These are phyloP conservation scores for Talaromyces verruculosus DNA, from an alignment of 2,329 filamentous ascomycete species.

Conservation along the genomic window DNA sequence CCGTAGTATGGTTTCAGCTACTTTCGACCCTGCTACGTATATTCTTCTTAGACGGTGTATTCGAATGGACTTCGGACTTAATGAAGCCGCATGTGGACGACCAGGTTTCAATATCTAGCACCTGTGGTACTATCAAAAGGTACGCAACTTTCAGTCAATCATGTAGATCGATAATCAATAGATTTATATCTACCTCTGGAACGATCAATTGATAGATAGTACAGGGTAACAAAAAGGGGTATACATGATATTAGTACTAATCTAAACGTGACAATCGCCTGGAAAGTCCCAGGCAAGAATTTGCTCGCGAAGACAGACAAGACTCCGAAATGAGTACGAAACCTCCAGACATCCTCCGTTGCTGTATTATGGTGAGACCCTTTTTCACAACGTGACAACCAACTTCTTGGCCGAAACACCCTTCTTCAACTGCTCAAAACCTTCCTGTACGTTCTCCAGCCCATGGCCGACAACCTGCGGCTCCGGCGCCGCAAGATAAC, in stretches of 20 bases:
- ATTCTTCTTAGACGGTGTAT: not conserved
- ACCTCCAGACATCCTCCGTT: not conserved
- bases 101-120: not conserved
- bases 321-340: not conserved
- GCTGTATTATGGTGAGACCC: not conserved
- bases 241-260: conserved; percentile 14
- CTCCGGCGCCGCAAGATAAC: conserved; percentile 43
- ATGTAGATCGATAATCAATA: not conserved
- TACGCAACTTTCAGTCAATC: not conserved
- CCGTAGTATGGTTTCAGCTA: no score
- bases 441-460: conserved; percentile 45
- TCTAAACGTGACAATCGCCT: not conserved
- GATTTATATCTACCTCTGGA: not conserved
- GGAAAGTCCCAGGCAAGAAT: not conserved
- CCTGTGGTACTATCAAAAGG: no score
- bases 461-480: conserved; percentile 45
- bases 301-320: not conserved
- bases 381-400: conserved; percentile 31
- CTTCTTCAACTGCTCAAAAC: conserved; percentile 38
- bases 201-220: not conserved
- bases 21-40: not conserved
- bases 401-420: conserved; percentile 49
- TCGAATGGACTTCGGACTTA: not conserved
- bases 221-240: conserved; percentile 5
- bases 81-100: not conserved